Base-by-base conservation (phyloP, 352 stramenopile genomes). In the Pythium insidiosum region DNA sequence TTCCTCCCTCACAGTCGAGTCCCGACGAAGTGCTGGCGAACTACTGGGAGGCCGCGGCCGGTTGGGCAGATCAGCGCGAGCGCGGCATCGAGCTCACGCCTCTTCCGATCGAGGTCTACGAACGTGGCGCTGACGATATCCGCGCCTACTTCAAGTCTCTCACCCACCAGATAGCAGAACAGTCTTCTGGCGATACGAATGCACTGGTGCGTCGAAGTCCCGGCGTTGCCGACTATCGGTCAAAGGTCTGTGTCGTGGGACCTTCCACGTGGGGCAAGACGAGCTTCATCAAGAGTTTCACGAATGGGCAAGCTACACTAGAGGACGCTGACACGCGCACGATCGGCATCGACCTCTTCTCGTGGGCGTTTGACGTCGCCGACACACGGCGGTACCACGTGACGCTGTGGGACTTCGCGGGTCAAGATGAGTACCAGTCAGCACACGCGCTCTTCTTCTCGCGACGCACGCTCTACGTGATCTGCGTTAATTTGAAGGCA, bases 251-350 rank as follows among this genome's bases (percentile, higher is more conserved):
- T n/a, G 38, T 68, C 9, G 39, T 68, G 11, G 60, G 60, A 1
- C 56, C 54, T 0, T 59, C 51, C 16, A 23, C 28, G 7, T 65
- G 50, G 55, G 56, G 60, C 2, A 68, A 66, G 24, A 68, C 60
- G 0, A 66, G 55, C 13, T 45, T 68, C 25, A 63, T 68, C 45
- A 68, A 68, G 22, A 63, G 43, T 28, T 43, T 65, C 15, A 63
- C 23, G 4, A 38, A 16, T 16, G 37, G 51, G 4, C 25, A 26
- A 6, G 13, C 50, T 1, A 52, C 35, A 5, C 45, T 56, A 4
- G 50, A 66, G 35, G 24, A 24, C 1, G 43, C 42, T 6, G 55
- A 58, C 15, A 26, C 34, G 6, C 60, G 55, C 3, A 68, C 60
- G 0, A 60, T 63, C 18, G 60, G 60, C 5, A 62, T 68, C 12